Evolutionary conservation across 2,329 filamentous ascomycete genomes (phyloP).

Genomic region (Ramularia endophylla): DNA sequence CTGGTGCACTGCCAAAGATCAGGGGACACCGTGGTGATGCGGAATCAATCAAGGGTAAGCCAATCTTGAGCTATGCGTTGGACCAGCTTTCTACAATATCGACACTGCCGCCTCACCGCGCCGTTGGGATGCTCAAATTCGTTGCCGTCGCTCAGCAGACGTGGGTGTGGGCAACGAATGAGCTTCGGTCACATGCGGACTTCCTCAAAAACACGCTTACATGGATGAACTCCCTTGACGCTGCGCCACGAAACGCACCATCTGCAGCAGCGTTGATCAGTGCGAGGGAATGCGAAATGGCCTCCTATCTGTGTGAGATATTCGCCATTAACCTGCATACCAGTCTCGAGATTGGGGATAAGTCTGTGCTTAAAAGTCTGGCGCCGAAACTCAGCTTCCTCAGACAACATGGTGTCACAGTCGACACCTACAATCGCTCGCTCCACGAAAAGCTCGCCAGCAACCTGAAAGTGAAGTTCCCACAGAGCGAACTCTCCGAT

Average conservation of each 20-base stretch:
- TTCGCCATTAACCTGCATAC: conserved; percentile 88
- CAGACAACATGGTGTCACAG: conserved; percentile 67
- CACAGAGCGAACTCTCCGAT: conserved; percentile 64
- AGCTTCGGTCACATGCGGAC: conserved; percentile 64
- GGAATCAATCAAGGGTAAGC: conserved; percentile 49
- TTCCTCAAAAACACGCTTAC: conserved; percentile 68
- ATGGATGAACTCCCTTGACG: conserved; percentile 58
- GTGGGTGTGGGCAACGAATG: conserved; percentile 90
- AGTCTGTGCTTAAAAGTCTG: conserved; percentile 62
- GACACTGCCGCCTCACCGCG: conserved; percentile 57
- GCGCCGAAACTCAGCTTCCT: conserved; percentile 74
- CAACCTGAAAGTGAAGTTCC: conserved; percentile 76
- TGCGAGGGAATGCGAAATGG: conserved; percentile 49
- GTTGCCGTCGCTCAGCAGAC: conserved; percentile 84
- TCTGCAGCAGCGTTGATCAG: conserved; percentile 26
- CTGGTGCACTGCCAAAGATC: conserved; percentile 76
- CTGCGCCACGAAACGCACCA: conserved; percentile 35
- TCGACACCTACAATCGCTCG: conserved; percentile 81
- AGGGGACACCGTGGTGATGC: conserved; percentile 47
- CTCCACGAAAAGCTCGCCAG: conserved; percentile 77
- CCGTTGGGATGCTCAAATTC: conserved; percentile 76
- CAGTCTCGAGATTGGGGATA: conserved; percentile 68
- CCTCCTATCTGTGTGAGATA: conserved; percentile 78
- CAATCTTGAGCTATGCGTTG: conserved; percentile 70
- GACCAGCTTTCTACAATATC: conserved; percentile 60